Evolutionary conservation across 495 filamentous ascomycete genomes (phyloP).

Genomic region (Penicillium cinerascens): DNA sequence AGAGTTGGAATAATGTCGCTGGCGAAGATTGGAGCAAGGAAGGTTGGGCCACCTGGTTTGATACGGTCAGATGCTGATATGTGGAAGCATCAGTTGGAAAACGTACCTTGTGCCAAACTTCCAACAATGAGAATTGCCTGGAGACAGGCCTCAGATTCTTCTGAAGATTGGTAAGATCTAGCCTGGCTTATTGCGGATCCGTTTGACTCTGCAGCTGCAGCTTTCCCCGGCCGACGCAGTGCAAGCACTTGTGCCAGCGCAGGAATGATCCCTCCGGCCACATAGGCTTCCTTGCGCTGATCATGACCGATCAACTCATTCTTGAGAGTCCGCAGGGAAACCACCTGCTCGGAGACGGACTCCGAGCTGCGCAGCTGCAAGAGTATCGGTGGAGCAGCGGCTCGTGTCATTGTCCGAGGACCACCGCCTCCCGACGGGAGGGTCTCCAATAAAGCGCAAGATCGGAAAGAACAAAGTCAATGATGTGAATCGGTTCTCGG

Average conservation of each 20-base stretch:
- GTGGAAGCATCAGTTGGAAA: neutral
- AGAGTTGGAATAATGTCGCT: constrained; percentile 62
- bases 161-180: constrained; percentile 24
- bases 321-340: constrained; percentile 69
- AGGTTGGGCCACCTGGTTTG: constrained; percentile 69
- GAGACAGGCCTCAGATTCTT: constrained; percentile 64
- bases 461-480: neutral
- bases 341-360: constrained; percentile 57
- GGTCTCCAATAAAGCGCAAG: constrained; percentile 3
- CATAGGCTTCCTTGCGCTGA: constrained; percentile 75
- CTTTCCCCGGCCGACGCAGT: constrained; percentile 30
- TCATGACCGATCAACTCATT: constrained; percentile 88
- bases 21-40: constrained; percentile 68
- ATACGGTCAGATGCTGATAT: constrained; percentile 12
- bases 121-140: constrained; percentile 78
- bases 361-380: constrained; percentile 59
- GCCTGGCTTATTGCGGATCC: constrained; percentile 20
- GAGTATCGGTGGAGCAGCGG: constrained; percentile 52
- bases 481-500: neutral
- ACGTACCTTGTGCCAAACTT: constrained; percentile 78
- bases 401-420: constrained; percentile 46
- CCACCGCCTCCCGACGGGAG: constrained; percentile 30
- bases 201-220: constrained; percentile 32
- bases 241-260: constrained; percentile 61
- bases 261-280: constrained; percentile 65